Base-by-base conservation (phyloP, 2,329 filamentous ascomycete genomes). In the Sporothrix pallida region DNA sequence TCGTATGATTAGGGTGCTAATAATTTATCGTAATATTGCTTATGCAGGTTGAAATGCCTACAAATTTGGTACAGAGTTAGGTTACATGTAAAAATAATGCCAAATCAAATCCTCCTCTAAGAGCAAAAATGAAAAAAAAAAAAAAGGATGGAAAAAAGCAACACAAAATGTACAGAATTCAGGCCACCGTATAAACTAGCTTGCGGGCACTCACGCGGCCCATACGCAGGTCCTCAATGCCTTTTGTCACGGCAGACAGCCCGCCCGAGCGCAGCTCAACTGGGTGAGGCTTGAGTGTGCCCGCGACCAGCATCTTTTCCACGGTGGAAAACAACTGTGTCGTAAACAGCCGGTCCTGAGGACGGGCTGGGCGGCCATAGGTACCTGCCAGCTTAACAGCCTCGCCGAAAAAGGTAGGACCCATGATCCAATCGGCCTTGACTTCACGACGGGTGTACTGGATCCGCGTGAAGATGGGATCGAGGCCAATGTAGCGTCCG, bases 401-500 rank as follows among this genome's bases (percentile, higher is more conserved):
- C 12, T 65, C 62, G 23, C 73, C 74, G 31, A 74, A 74, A 15
- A 75, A 71, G 44, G 74, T 71, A 17, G 72, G 54, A 20, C 72
- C 60, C 62, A 75, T 70, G 70, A 74, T 60, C 74, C 74, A 75
- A 56, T 72, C 71, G 68, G 74, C 74, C 8, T 37, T 62, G 12
- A 75, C 42, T n/a, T 75, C 74, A 50, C 74, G 73, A 62, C 73
- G 73, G 5, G 71, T 73, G 74, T 74, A 74, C 23, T 73, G 68
- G 62, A 74, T 74, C 58, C 74, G 74, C 26, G 74, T 72, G 2
- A 52, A 58, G 44, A 73, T 71, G 8, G 73, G 73, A 42, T 76
- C 75, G 20, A 76, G 75, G 13, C 74, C 71, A 46, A 74, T 46
- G 68, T 76, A 76, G 6, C 46, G 46, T 37, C 74, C 74, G 48